Base-by-base conservation (phyloP, 2,329 filamentous ascomycete species). In the Furcasterigmium sp. region DNA sequence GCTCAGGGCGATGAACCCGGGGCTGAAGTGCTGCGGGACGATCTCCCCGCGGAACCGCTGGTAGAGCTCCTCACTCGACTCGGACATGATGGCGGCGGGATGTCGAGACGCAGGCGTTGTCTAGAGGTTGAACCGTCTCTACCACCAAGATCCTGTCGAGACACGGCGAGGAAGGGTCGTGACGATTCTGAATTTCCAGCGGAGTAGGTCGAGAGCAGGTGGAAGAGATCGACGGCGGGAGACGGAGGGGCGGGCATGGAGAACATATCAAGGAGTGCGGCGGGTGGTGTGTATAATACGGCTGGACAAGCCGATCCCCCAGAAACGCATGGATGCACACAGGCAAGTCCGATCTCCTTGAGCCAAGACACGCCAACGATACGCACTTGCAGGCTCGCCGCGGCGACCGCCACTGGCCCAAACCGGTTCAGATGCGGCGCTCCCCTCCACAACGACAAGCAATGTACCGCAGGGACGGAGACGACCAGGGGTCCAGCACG, bases 1-100 rank as follows among this genome's bases (percentile, higher is more conserved):
- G 56, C 88, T 93, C 51, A 88, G 72, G 19, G 83, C 73, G 11
- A 91, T 75, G 53, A 87, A 84, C 30, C 80, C 79, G 4, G 73
- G 64, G 48, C 72, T 69, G 61, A 75, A 81, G 40, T 63, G 64
- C 37, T 68, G 65, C 19, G 72, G 70, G 19, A 76, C 69, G 15
- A 75, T 56, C 34, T 67, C 56, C 18, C 67, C 70, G 47, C 69
- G 50, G 47, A 73, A 75, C 48, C 63, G 48, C 23, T 54, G 51
- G 25, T 72, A 53, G 20, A 73, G 51, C 13, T 64, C 53, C 20
- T 47, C 46, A 5, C 10, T 37, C 13, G 39, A 29, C 39, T 44
- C 37, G 23, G 48, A 44, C 41, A 48, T 48, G 7, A 21, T 40
- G 48, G 28, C 19, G 20, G 19, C 10, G n/a, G 14, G n/a, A 19